These are phyloP conservation scores for Debaryomyces hansenii DNA, from an alignment of 805 yeast genomes.

Conservation along the genomic window DNA sequence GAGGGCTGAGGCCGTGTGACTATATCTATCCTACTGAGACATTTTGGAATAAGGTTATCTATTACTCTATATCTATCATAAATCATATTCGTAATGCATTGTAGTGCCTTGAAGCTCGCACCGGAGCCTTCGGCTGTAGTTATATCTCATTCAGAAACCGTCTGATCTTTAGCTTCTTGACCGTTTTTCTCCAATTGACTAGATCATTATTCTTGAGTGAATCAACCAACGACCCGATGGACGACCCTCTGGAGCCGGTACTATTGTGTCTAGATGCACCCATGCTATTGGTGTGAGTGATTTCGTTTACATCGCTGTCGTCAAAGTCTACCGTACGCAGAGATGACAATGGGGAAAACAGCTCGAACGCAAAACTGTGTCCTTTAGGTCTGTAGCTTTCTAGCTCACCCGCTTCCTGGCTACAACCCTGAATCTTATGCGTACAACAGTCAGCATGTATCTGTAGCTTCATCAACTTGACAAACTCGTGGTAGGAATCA, in stretches of 20 bases:
- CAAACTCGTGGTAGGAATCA: slow-evolving; percentile 34
- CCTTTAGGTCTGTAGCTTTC: no score
- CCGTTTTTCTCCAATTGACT: slow-evolving; percentile 26
- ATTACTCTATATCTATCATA: no score
- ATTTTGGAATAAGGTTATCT: no score
- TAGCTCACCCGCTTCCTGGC: no score
- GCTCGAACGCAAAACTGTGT: neutral
- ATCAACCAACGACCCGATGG: slow-evolving; percentile 32
- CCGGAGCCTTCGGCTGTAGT: neutral
- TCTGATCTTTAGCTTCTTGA: slow-evolving; percentile 30
- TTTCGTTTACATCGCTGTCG: slow-evolving; percentile 1
- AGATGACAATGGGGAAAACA: neutral
- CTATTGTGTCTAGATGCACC: slow-evolving; percentile 1
- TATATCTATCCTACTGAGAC: no score
- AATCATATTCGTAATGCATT: no score
- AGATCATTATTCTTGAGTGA: slow-evolving; percentile 24
- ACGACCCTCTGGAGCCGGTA: slow-evolving; percentile 25
- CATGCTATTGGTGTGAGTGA: neutral
- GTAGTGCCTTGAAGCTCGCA: no score
- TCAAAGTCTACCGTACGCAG: neutral
- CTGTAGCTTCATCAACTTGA: slow-evolving; percentile 11
- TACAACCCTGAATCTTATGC: neutral
- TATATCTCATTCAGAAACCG: slow-evolving; percentile 24
- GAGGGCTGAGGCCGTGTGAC: no score
- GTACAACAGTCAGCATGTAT: slow-evolving; percentile 1